Evolutionary conservation across 2,329 filamentous ascomycete species (phyloP), one percentile per base, ranked within the genome.

Genomic region (Sporothrix euskadiensis): DNA sequence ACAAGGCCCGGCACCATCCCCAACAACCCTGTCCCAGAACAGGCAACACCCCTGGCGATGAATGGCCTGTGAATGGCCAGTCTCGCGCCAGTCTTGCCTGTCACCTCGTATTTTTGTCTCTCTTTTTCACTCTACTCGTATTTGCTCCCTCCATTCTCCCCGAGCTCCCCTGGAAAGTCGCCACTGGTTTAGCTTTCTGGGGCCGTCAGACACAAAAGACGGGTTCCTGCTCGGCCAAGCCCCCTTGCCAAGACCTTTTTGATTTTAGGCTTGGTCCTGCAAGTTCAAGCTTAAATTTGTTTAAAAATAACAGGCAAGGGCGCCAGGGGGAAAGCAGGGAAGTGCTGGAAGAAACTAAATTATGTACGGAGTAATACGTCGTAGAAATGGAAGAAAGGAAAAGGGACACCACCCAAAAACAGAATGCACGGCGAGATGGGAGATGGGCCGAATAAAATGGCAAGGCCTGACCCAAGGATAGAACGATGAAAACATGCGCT

Each of bases 231-330:
- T 30, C 39, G 12, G 61, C 68, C 68, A 70, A 70, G 68, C 68
- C 68, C 68, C 68, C 47, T 70, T 70, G 68, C 68, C 68, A 70
- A 70, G 68, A 57, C 41, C n/a, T 44, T 22, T 22, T 69, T 70
- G 47, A 57, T 44, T 44, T 69, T 69, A 49, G 57, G 66, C 41
- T 49, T 68, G 41, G 44, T 22, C 47, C 44, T 35, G 44, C 3
- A 32, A 22, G 22, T 68, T 52, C 26, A 68, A 68, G 65, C 65
- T 68, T 68, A 68, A 52, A 52, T 52, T 52, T 8, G 52, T 56
- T 49, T 52, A 16, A 65, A 16, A 44, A 22, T 14, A 44, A 63
- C 10, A 26, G 59, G 39, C n/a, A 57, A n/a, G 52, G 26, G 22
- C 22, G 52, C n/a, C 26, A 22, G 16, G 52, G n/a, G 10, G 8